phyloP scores from a whole-genome alignment of 1,139 yeast genomes.

The Candida pseudoviswanathii region DNA sequence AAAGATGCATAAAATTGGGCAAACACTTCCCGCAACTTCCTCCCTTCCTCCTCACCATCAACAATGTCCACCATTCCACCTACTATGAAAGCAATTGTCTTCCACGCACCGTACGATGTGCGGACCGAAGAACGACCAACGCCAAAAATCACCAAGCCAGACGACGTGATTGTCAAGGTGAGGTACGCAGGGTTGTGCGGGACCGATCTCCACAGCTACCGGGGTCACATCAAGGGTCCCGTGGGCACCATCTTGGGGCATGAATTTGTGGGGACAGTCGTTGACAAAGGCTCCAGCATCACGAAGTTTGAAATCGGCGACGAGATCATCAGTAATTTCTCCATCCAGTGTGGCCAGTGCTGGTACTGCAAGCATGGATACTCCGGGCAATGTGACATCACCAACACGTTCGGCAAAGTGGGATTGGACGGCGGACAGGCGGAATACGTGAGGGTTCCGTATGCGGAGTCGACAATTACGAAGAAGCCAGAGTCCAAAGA shows the following conservation, averaged over 20 bases:
- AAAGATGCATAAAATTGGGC: too few relatives aligned
- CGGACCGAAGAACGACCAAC: constrained; percentile 43
- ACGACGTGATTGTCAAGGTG: constrained; percentile 56
- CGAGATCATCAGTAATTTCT: constrained; percentile 52
- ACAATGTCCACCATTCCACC: constrained; percentile 15
- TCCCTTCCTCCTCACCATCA: not conserved
- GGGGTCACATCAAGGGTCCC: constrained; percentile 53
- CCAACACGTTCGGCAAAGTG: constrained; percentile 57
- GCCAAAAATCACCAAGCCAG: constrained; percentile 41
- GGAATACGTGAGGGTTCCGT: constrained; percentile 59
- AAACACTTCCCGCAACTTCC: too few relatives aligned
- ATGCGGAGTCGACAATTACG: constrained; percentile 53
- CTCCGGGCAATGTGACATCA: constrained; percentile 52
- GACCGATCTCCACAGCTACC: constrained; percentile 60
- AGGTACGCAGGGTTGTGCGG: constrained; percentile 62
- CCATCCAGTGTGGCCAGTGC: constrained; percentile 58
- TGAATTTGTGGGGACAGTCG: constrained; percentile 50
- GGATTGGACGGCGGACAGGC: constrained; percentile 64
- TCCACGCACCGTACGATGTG: constrained; percentile 51
- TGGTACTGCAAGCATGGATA: constrained; percentile 56
- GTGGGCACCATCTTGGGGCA: constrained; percentile 48
- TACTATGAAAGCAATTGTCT: constrained; percentile 59
- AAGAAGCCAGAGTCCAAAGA: constrained; percentile 34
- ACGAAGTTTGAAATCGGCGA: constrained; percentile 42
- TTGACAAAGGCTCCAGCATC: constrained; percentile 37